Percentiles rank a stretch among this genome's conserved stretches.
Conservation (phyloP, 148 eudicot genomes). For the Vaccinium corymbosum region DNA sequence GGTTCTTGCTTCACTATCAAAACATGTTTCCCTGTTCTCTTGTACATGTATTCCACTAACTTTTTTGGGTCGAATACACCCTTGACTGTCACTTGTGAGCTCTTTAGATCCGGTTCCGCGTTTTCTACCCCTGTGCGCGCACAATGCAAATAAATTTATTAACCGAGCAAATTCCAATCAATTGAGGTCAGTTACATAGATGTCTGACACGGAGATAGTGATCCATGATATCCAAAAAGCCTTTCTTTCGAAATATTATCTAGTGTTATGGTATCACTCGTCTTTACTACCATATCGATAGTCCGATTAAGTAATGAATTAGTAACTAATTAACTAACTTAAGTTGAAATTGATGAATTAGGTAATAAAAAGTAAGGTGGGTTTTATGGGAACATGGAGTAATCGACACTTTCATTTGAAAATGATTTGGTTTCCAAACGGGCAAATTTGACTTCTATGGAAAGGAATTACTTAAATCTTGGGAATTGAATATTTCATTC, state of each 20-base stretch:
- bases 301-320: neutral
- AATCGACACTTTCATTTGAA: neutral
- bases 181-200: neutral
- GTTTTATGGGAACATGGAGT: neutral
- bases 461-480: constrained; percentile 1
- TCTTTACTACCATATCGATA: neutral
- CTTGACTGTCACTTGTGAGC: constrained; percentile 81
- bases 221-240: too few relatives aligned
- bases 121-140: constrained; percentile 61
- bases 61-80: constrained; percentile 61
- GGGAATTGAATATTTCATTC: neutral
- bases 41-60: constrained; percentile 65
- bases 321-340: too few relatives aligned
- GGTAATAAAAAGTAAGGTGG: neutral
- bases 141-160: neutral
- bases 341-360: too few relatives aligned
- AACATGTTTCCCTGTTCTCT: constrained; percentile 79
- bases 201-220: too few relatives aligned
- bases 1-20: constrained; percentile 63
- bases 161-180: neutral
- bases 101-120: constrained; percentile 83
- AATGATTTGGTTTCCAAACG: neutral
- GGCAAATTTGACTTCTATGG: neutral
- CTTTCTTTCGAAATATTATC: neutral
- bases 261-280: neutral